Conservation (phyloP, 148 eudicot genomes). For the Nepenthes mirabilis region DNA sequence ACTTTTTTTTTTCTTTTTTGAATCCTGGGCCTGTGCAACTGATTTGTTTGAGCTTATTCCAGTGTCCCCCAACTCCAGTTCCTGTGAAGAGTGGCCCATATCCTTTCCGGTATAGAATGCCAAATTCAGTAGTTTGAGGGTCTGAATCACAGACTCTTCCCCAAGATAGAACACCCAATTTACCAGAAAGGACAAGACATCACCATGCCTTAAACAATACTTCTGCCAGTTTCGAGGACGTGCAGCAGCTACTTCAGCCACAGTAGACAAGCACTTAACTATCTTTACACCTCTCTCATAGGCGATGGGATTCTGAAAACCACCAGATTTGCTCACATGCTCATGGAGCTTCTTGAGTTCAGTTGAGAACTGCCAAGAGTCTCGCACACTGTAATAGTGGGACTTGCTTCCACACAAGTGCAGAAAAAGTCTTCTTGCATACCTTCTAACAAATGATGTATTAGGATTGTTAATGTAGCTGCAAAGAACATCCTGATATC, state of each 20-base stretch:
- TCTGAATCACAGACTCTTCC: constrained; percentile 88
- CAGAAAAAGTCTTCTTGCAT: constrained; percentile 91
- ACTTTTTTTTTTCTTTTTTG: constrained; percentile 95
- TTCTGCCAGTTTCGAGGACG: constrained; percentile 99
- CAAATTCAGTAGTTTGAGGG: constrained; percentile 73
- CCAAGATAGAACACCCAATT: constrained; percentile 79
- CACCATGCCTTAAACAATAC: constrained; percentile 81
- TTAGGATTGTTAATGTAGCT: constrained; percentile 89
- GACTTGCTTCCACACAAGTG: constrained; percentile 98
- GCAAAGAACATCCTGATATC: constrained; percentile 98
- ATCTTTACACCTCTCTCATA: constrained; percentile 97
- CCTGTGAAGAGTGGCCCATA: constrained; percentile 38
- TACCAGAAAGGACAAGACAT: constrained; percentile 69
- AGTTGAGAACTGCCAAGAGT: constrained; percentile 88
- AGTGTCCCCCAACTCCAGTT: constrained; percentile 55
- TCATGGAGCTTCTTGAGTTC: constrained; percentile 89
- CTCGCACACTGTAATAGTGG: constrained; percentile 93
- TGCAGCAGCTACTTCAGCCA: constrained; percentile 95
- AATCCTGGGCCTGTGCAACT: constrained; percentile 54
- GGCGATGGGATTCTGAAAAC: constrained; percentile 66
- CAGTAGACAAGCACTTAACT: constrained; percentile 70
- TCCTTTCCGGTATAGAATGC: constrained; percentile 90
- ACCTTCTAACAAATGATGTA: constrained; percentile 81
- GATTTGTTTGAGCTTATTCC: constrained; percentile 49
- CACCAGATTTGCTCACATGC: constrained; percentile 75